Base-by-base conservation (phyloP, 192 early-diverging fungal genomes). In the Thamnidium elegans region DNA sequence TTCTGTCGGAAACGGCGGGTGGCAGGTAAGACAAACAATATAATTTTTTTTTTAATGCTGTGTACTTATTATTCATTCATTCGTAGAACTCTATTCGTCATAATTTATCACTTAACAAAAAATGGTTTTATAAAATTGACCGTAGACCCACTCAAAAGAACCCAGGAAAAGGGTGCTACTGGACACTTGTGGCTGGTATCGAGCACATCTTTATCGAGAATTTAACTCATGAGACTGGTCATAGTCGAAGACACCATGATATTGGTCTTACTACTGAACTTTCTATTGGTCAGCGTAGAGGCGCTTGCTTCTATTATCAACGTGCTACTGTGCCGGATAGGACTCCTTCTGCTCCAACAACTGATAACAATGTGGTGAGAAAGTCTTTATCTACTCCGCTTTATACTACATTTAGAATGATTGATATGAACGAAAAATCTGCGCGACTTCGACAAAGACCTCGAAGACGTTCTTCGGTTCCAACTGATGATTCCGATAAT, bases 51-150 rank as follows among this genome's bases (percentile, higher is more conserved):
- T n/a, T n/a, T n/a, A n/a, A n/a, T n/a, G n/a, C n/a, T n/a, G n/a
- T n/a, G n/a, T n/a, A n/a, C n/a, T n/a, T n/a, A n/a, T n/a, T n/a
- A n/a, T n/a, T n/a, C n/a, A n/a, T n/a, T n/a, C n/a, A n/a, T n/a
- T n/a, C n/a, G n/a, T n/a, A n/a, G 85, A 97, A 95, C 72, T 95
- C 93, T 2, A 88, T 97, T 56, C 80, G 94, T 6, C 94, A 97
- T 72, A 94, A 94, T 70, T 79, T 97, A 13, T 92, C 91, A 10
- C 78, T 94, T 15, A 95, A 95, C 69, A 87, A 87, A 56, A 82
- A 80, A 21, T 69, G 67, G 58, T 97, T 97, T 66, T 70, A 79
- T 19, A 89, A 90, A 61, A 73, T 93, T n/a, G 84, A 91, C 1
- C 83, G 94, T 5, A 65, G 65, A 26, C 74, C 74, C 1, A 83